Percentiles rank a stretch among this genome's conserved stretches.
phyloP scores from a whole-genome alignment of 2,329 filamentous ascomycete genomes.

The Neonectria coccinea region DNA sequence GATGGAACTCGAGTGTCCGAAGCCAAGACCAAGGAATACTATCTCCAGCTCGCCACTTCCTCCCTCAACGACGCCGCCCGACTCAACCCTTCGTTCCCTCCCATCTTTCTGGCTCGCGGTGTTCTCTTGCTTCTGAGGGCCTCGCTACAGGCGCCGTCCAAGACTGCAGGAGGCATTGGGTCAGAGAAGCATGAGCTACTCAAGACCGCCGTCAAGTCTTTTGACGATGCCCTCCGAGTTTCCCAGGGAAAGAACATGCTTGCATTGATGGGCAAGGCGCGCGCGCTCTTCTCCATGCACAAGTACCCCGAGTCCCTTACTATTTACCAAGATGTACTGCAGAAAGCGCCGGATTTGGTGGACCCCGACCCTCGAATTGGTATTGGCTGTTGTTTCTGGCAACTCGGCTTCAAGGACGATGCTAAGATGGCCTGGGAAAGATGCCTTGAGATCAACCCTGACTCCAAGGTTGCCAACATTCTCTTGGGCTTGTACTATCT shows the following conservation, averaged over 20 bases:
- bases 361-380: constrained; percentile 97
- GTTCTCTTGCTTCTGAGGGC: constrained; percentile 90
- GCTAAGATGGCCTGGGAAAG: constrained; percentile 92
- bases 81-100: constrained; percentile 91
- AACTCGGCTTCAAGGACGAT: constrained; percentile 92
- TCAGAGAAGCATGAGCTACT: constrained; percentile 82
- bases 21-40: constrained; percentile 91
- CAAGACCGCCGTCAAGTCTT: constrained; percentile 88
- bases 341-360: constrained; percentile 85
- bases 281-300: constrained; percentile 86
- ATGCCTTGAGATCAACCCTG: constrained; percentile 80
- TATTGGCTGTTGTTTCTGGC: constrained; percentile 97
- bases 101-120: constrained; percentile 90
- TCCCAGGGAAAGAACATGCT: constrained; percentile 91
- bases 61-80: constrained; percentile 95
- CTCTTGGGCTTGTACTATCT: constrained; percentile 92
- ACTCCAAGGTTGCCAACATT: constrained; percentile 91
- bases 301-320: constrained; percentile 87
- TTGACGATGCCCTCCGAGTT: constrained; percentile 90
- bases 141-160: constrained; percentile 82
- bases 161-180: constrained; percentile 73
- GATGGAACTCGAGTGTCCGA: constrained; percentile 76
- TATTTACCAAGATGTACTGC: constrained; percentile 86
- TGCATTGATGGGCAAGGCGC: constrained; percentile 89
- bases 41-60: constrained; percentile 88